These are phyloP conservation scores for Metschnikowia baotianmanensis DNA, from an alignment of 805 yeast genomes.

Conservation along the genomic window DNA sequence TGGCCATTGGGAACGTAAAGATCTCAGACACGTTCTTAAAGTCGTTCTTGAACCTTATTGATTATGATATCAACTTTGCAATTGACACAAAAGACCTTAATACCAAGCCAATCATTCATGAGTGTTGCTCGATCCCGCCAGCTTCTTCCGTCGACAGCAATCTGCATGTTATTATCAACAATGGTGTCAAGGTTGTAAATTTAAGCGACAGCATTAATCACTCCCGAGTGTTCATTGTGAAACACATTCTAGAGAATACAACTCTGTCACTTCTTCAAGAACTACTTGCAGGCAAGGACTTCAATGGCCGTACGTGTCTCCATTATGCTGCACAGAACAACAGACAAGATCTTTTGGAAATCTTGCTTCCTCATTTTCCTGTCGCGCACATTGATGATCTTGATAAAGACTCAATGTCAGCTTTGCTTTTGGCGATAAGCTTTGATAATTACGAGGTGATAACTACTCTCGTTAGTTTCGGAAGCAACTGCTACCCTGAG, in stretches of 20 bases:
- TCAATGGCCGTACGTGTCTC: conserved; percentile 75
- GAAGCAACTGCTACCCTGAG: conserved; percentile 41
- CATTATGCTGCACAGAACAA: conserved; percentile 78
- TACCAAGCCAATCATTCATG: conserved; percentile 73
- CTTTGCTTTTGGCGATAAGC: conserved; percentile 75
- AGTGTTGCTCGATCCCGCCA: conserved; percentile 47
- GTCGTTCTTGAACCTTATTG: conserved; percentile 44
- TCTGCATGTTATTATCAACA: conserved; percentile 39
- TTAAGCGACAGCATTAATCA: conserved; percentile 39
- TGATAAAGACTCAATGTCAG: conserved; percentile 78
- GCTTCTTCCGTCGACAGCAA: conserved; percentile 30
- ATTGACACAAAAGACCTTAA: conserved; percentile 61
- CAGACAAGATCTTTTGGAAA: conserved; percentile 41
- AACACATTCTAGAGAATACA: conserved; percentile 29
- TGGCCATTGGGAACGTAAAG: conserved; percentile 61
- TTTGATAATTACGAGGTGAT: conserved; percentile 53
- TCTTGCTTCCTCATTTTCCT: conserved; percentile 40
- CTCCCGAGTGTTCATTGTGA: conserved; percentile 36
- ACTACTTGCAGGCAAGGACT: conserved; percentile 46
- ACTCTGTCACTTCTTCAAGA: conserved; percentile 17
- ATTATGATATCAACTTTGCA: conserved; percentile 54
- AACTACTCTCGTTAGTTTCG: conserved; percentile 30
- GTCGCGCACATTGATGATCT: conserved; percentile 44
- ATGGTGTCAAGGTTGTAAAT: conserved; percentile 41
- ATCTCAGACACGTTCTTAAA: conserved; percentile 62